Base-by-base conservation (phyloP, 177 flowering plant species). In the Telopea speciosissima region DNA sequence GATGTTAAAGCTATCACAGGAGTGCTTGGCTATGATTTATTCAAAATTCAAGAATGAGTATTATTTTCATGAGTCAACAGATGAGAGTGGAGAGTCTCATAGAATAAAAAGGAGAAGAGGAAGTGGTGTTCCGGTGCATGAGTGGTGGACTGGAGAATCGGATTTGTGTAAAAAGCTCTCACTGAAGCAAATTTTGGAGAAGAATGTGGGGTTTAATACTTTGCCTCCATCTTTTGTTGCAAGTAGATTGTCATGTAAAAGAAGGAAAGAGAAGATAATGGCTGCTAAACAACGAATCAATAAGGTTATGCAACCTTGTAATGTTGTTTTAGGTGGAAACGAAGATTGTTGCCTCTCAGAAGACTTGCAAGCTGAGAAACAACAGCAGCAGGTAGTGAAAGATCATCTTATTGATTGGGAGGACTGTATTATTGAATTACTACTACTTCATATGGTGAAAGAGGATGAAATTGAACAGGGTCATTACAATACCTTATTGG, bases 381-480 rank as follows among this genome's bases (percentile, higher is more conserved):
- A 67, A 33, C 73, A 40, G 62, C 8, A 24, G 23, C 44, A 60
- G 59, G 73, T 52, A 77, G 70, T 72, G 68, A 66, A 73, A 62
- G 21, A 42, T 33, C 66, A 42, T 64, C 80, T 62, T 24, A 42
- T 88, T 63, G 93, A 91, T 77, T 90, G 92, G 90, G 97, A 95
- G 75, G 99, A 93, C 79, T 77, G 83, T 66, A 77, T 91, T 14
- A 87, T 95, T 75, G 97, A 92, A 73, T 83, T 90, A n/a, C 94
- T 92, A 12, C 84, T 95, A 7, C 89, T 95, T 36, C 94, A 88
- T 81, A 77, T 71, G 71, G 94, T 88, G 63, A 81, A 80, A 52
- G 97, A 89, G 69, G 91, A 85, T 45, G 94, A 95, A 71, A 92
- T 92, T 65, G 92, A 83, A 81, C 87, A 84, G 72, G 99, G 97